Evolutionary conservation across 1,139 yeast genomes (phyloP).

Genomic region (Entelexis sorbosivorans): DNA sequence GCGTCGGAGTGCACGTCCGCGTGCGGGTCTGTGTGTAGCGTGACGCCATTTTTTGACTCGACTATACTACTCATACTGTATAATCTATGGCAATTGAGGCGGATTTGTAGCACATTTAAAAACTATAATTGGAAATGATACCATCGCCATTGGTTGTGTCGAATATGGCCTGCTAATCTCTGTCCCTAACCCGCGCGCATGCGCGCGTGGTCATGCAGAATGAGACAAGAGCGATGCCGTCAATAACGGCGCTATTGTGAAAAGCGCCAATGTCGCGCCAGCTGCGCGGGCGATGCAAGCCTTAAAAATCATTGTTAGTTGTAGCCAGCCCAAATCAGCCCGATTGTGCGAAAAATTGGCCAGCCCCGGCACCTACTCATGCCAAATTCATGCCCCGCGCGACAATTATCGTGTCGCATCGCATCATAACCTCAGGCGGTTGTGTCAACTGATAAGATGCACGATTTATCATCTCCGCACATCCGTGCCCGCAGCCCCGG

Average conservation of each 20-base stretch:
- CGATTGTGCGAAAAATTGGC: too few species aligned
- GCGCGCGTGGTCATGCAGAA: not conserved
- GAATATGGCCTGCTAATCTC: not conserved
- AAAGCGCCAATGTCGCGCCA: too few species aligned
- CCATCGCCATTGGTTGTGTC: slow-evolving; percentile 1
- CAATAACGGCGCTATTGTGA: too few species aligned
- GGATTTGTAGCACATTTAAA: not conserved
- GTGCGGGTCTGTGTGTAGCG: not conserved
- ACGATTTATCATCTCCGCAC: not conserved
- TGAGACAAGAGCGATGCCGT: not conserved
- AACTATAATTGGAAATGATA: not conserved
- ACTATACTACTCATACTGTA: not conserved
- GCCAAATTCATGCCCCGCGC: too few species aligned
- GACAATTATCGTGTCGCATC: not conserved
- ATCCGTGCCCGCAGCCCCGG: not conserved
- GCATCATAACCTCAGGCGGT: slow-evolving; percentile 5
- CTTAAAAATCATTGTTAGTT: too few species aligned
- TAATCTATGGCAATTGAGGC: not conserved
- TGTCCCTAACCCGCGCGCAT: not conserved
- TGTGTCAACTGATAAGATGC: slow-evolving; percentile 1
- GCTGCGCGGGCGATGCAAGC: too few species aligned
- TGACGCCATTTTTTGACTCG: not conserved
- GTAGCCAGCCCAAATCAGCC: too few species aligned
- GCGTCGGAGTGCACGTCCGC: not conserved
- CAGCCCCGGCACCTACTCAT: too few species aligned